Conservation (phyloP, 495 filamentous ascomycete genomes). For the Eremomyces bilateralis region DNA sequence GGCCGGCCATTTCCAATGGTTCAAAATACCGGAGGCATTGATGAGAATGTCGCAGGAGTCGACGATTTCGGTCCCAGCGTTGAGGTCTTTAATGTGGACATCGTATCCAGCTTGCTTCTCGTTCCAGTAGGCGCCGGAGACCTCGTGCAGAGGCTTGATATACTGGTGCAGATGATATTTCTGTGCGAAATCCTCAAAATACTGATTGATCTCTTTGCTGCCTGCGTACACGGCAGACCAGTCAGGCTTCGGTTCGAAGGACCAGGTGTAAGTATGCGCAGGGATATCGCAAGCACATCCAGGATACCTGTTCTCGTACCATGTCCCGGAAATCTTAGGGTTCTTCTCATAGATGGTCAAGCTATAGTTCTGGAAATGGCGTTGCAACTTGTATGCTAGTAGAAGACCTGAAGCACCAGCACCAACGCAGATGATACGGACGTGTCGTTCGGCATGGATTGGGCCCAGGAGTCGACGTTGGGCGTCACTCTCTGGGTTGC, state of each 20-base stretch:
- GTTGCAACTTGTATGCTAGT: conserved; percentile 17
- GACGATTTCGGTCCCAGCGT: conserved; percentile 4
- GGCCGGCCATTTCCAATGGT: conserved; percentile 27
- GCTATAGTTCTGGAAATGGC: conserved; percentile 12
- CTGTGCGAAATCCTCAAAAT: conserved; percentile 16
- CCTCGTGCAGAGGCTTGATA: conserved; percentile 14
- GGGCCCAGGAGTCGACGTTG: conserved; percentile 8
- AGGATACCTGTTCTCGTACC: conserved; percentile 16
- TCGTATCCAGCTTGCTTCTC: conserved; percentile 9
- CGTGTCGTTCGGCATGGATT: conserved; percentile 12
- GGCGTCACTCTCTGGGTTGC: conserved; percentile 10
- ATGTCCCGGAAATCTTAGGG: conserved; percentile 11
- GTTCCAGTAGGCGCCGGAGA: conserved; percentile 14
- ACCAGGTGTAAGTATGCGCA: conserved; percentile 15
- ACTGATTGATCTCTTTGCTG: conserved; percentile 17
- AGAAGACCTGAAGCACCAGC: conserved; percentile 15
- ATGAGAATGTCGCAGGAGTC: conserved; percentile 16
- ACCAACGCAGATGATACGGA: conserved; percentile 14
- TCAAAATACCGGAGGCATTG: conserved; percentile 17
- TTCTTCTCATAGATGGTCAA: conserved; percentile 15
- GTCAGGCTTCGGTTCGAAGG: conserved; percentile 18
- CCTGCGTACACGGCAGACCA: conserved; percentile 17
- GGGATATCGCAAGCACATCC: conserved; percentile 19
- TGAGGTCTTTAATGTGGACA: conserved; percentile 7
- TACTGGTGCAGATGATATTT: conserved; percentile 14